Percentiles rank a stretch among this genome's conserved stretches.
Evolutionary conservation across 2,329 filamentous ascomycete species (phyloP).

Genomic region (Cladobotryum protrusum): DNA sequence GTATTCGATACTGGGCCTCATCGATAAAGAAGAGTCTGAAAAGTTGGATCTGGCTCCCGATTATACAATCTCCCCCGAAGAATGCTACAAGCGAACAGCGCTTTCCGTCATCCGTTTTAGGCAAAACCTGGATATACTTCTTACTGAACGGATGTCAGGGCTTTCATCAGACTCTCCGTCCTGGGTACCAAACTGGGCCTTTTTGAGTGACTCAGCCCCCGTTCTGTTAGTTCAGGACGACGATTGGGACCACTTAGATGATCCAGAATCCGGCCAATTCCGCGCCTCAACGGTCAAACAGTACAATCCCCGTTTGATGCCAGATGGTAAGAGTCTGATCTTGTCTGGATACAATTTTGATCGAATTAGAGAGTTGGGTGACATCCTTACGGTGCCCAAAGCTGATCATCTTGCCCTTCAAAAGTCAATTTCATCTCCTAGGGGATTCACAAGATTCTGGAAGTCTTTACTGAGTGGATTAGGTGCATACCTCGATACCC

Average conservation of each 20-base stretch:
- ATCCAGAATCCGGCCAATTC: not conserved
- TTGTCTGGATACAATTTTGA: slow-evolving; percentile 8
- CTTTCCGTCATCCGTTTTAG: slow-evolving; percentile 3
- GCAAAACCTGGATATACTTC: slow-evolving; percentile 4
- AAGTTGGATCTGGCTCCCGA: not conserved
- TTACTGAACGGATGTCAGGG: not conserved
- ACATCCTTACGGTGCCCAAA: slow-evolving; percentile 1
- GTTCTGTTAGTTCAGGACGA: not conserved
- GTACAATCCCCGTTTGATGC: not conserved
- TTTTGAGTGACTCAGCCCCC: not conserved
- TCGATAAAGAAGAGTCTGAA: not conserved
- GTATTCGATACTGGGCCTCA: slow-evolving; percentile 6
- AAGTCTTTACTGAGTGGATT: not conserved
- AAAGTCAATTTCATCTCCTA: not conserved
- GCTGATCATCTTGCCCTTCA: not conserved
- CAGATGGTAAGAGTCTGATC: not conserved
- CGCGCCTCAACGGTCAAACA: not conserved
- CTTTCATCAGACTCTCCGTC: not conserved
- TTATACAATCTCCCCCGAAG: slow-evolving; percentile 3
- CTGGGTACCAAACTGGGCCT: not conserved
- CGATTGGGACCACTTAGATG: not conserved
- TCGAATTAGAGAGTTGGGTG: slow-evolving; percentile 1
- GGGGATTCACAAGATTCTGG: not conserved
- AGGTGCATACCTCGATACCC: slow-evolving; percentile 6
- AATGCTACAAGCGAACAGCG: slow-evolving; percentile 2